Conservation (phyloP, 2,329 filamentous ascomycete species). For the Colletotrichum euphorbiae region DNA sequence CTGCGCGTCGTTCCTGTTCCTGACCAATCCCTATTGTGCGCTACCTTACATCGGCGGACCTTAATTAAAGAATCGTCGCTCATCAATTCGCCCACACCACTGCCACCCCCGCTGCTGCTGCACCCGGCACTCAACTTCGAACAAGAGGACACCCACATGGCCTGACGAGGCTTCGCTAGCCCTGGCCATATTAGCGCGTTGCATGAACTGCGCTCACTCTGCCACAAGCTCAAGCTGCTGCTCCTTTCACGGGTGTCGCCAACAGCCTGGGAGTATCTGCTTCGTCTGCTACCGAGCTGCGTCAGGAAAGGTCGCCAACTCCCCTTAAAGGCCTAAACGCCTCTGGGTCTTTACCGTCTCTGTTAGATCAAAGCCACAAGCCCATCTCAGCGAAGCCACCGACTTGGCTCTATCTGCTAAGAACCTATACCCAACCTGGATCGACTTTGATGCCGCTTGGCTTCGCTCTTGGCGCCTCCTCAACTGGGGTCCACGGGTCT, state of each 20-base stretch:
- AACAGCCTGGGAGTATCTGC: too few relatives aligned
- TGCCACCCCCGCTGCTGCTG: conserved; percentile 17
- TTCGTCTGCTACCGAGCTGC: conserved; percentile 4
- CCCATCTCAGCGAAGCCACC: conserved; percentile 11
- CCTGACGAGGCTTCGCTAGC: conserved; percentile 35
- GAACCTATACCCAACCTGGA: conserved; percentile 1
- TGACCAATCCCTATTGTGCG: conserved; percentile 29
- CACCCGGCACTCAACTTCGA: conserved; percentile 41
- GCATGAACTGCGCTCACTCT: conserved; percentile 12
- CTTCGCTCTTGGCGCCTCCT: conserved; percentile 35
- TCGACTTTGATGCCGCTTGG: conserved; percentile 8
- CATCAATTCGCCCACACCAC: conserved; percentile 35
- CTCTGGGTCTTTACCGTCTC: conserved; percentile 1
- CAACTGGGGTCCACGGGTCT: conserved; percentile 29
- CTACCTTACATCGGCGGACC: conserved; percentile 33
- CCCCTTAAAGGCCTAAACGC: neutral
- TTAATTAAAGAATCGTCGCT: conserved; percentile 32
- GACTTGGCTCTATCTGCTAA: neutral
- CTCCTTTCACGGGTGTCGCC: neutral
- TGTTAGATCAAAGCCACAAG: conserved; percentile 31
- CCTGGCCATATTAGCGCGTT: conserved; percentile 25
- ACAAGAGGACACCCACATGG: conserved; percentile 39
- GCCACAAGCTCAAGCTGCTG: neutral
- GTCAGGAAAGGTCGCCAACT: conserved; percentile 23
- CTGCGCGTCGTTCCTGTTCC: neutral